These are phyloP conservation scores for Suillus sp. DNA, from an alignment of 768 basidiomycete species.

Conservation along the genomic window DNA sequence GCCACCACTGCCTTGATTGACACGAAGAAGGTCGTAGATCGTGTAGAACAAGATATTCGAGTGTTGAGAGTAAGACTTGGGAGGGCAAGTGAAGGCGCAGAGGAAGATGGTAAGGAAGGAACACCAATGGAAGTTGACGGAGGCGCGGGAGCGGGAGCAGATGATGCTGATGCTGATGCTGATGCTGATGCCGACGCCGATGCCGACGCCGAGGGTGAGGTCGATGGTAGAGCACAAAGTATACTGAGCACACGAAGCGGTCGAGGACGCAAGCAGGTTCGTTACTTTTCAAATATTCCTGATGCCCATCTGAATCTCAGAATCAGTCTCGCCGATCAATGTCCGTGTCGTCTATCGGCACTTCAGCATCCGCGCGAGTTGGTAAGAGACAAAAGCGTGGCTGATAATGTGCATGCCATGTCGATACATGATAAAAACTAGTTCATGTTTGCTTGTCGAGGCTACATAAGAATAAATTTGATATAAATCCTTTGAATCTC, in stretches of 20 bases:
- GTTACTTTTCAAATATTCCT: constrained; percentile 1
- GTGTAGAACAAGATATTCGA: constrained; percentile 82
- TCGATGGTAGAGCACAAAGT: constrained; percentile 66
- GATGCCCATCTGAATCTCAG: constrained; percentile 9
- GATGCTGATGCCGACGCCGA: constrained; percentile 9
- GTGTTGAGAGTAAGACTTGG: constrained; percentile 65
- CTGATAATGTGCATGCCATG: constrained; percentile 25
- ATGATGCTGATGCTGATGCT: constrained; percentile 4
- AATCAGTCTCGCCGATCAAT: constrained; percentile 61
- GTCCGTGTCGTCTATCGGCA: constrained; percentile 78
- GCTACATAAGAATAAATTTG: constrained; percentile 11
- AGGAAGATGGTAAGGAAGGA: constrained; percentile 40
- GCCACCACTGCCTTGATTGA: constrained; percentile 79
- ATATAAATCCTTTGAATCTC: neutral
- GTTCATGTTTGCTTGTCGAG: constrained; percentile 16
- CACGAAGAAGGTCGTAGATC: constrained; percentile 84
- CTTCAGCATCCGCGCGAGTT: constrained; percentile 54
- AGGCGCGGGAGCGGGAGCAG: constrained; percentile 23
- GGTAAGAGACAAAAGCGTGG: constrained; percentile 62
- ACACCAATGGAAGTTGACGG: constrained; percentile 55
- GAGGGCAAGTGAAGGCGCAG: constrained; percentile 46
- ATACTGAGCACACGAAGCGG: constrained; percentile 59
- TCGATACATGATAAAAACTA: constrained; percentile 14
- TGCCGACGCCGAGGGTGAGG: constrained; percentile 34
- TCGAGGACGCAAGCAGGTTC: constrained; percentile 60